Evolutionary conservation across 257 asterid genomes (phyloP), one percentile per base, ranked within the genome.

Genomic region (Solanum clarkiae): DNA sequence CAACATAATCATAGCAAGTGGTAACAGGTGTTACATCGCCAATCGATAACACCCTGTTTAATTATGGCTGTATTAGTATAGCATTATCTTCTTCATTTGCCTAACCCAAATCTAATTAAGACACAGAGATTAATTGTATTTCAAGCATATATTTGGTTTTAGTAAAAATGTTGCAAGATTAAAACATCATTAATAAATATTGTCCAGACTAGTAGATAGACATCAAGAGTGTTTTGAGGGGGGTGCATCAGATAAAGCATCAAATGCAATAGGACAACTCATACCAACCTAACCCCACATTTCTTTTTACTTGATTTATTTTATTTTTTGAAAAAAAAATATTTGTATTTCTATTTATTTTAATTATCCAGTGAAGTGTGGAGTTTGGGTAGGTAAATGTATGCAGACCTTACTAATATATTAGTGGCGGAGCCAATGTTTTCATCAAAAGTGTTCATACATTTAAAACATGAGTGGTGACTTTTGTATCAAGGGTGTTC

Each of bases 261-360:
- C 75, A 81, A 82, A 44, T 44, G 62, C 49, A 44, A 22, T 15
- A 82, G 84, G 86, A 86, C 92, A 90, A 86, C 87, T 87, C 90
- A 89, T 87, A 85, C 87, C 89, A 85, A 85, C 90, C 85, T 88
- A 87, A 86, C 86, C 86, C 87, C 89, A 89, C 89, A 40, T 68
- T 54, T 32, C 57, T 80, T 83, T 42, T 29, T 14, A 20, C 29
- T 69, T 69, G 51, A 36, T 2, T 3, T 13, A 3, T 5, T 16
- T 11, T 22, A 36, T 3, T 57, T 57, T 57, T 17, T 0, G 7
- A 54, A 18, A 57, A 59, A n/a, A 54, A 18, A 20, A 53, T 63
- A 53, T 63, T 62, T 53, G 26, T 29, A 66, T 32, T 11, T 3
- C 56, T 86, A 10, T 81, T 51, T 51, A 11, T 15, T n/a, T 72